phyloP scores from a whole-genome alignment of 176 grass and related monocot genomes.

The Oryza meyeriana region DNA sequence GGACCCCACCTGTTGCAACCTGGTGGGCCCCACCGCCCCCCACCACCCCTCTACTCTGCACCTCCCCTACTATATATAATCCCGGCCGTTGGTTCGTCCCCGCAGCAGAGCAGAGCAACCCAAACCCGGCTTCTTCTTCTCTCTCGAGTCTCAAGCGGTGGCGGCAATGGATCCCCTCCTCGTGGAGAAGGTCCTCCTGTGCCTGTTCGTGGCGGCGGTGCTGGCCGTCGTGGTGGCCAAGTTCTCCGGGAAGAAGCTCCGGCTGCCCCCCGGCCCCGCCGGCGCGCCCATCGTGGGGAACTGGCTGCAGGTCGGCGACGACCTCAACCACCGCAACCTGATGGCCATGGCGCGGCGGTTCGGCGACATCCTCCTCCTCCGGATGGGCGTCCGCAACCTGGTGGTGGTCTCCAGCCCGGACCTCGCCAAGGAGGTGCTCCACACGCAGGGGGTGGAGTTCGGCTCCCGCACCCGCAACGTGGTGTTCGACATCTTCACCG shows the following conservation, averaged over 20 bases:
- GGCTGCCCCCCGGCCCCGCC: conserved; percentile 52
- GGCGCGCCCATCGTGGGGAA: conserved; percentile 79
- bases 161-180: conserved; percentile 52
- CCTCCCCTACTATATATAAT: background rate
- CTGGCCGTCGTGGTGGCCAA: conserved; percentile 70
- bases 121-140: no score
- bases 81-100: background rate
- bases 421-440: conserved; percentile 86
- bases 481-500: conserved; percentile 97
- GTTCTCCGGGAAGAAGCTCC: conserved; percentile 66
- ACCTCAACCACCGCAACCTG: conserved; percentile 88
- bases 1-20: no score
- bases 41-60: background rate
- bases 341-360: conserved; percentile 64
- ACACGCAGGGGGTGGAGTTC: conserved; percentile 96
- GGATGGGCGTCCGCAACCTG: conserved; percentile 92
- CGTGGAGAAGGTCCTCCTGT: conserved; percentile 86
- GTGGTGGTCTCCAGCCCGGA: conserved; percentile 79
- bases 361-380: conserved; percentile 84
- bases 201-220: conserved; percentile 72
- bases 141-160: no score
- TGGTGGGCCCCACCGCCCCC: background rate
- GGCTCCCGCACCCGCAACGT: conserved; percentile 96
- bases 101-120: background rate
- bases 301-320: conserved; percentile 96